Evolutionary conservation across 441 rosid genomes (phyloP).

Genomic region (Euphorbia corollata): DNA sequence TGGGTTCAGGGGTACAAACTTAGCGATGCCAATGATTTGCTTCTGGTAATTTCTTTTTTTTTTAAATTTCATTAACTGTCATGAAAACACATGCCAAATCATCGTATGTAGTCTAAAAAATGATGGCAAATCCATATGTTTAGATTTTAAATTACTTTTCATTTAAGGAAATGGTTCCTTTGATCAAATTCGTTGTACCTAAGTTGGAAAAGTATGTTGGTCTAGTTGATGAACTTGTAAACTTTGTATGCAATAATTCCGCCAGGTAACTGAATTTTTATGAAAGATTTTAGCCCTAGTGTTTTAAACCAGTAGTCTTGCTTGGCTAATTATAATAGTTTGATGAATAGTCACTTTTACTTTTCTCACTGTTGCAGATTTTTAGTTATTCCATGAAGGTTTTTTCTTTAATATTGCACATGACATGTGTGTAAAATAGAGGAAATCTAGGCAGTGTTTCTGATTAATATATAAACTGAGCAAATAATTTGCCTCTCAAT

Average conservation of each 20-base stretch:
- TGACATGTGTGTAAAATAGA: background rate
- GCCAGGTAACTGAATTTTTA: background rate
- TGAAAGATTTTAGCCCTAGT: background rate
- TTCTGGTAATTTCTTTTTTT: conserved; percentile 50
- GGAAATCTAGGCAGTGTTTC: background rate
- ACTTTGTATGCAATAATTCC: background rate
- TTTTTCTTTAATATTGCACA: background rate
- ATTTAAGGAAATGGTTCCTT: background rate
- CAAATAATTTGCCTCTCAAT: background rate
- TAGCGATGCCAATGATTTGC: conserved; percentile 53
- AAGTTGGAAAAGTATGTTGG: background rate
- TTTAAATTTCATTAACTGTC: background rate
- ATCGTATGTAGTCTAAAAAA: conserved; percentile 5
- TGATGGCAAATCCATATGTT: background rate
- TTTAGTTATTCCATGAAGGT: background rate
- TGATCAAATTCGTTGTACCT: background rate
- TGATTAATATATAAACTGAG: conserved; percentile 11
- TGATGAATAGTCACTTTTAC: background rate
- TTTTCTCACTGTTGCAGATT: background rate
- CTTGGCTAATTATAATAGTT: background rate
- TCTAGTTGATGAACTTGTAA: conserved; percentile 1
- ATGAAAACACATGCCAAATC: background rate
- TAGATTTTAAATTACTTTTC: background rate
- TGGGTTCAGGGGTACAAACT: conserved; percentile 92
- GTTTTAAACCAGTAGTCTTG: background rate